Percentiles rank a stretch among this genome's conserved stretches.
These are phyloP conservation scores for Cercophora sp. DNA, from an alignment of 495 filamentous ascomycete species.

Conservation along the genomic window DNA sequence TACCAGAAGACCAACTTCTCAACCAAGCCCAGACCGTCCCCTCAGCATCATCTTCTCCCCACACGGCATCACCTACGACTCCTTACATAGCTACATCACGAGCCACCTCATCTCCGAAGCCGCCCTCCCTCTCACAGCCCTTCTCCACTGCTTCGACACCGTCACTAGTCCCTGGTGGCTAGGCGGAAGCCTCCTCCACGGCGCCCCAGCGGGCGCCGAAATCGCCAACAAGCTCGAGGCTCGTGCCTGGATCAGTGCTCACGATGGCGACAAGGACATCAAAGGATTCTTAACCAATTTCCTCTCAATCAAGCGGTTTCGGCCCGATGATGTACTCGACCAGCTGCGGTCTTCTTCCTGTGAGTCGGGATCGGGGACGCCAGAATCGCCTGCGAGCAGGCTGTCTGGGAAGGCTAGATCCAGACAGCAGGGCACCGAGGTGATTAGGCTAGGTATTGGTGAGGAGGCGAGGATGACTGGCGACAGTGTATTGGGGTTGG, in stretches of 20 bases:
- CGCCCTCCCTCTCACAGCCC: conserved; percentile 58
- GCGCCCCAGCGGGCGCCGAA: conserved; percentile 54
- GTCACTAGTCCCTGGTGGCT: conserved; percentile 61
- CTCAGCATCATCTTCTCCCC: conserved; percentile 59
- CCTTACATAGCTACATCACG: conserved; percentile 50
- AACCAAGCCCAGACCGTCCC: conserved; percentile 22
- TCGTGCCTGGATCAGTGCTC: conserved; percentile 59
- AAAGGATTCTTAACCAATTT: conserved; percentile 48
- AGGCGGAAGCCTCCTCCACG: conserved; percentile 58
- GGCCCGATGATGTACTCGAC: conserved; percentile 38
- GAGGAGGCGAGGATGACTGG: conserved; percentile 31
- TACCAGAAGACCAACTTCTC: too few species aligned
- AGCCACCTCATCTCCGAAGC: conserved; percentile 51
- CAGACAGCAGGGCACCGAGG: conserved; percentile 16
- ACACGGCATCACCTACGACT: conserved; percentile 50
- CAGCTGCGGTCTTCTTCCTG: too few species aligned
- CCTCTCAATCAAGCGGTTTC: conserved; percentile 44
- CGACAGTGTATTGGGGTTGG: conserved; percentile 17
- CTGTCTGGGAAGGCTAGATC: not conserved
- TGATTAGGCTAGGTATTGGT: conserved; percentile 29
- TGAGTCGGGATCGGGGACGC: too few species aligned
- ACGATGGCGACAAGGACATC: conserved; percentile 61
- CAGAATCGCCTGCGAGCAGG: too few species aligned
- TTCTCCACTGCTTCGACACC: conserved; percentile 61
- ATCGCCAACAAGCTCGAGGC: conserved; percentile 53